Percentiles rank a stretch among this genome's conserved stretches.
Evolutionary conservation across 257 asterid genomes (phyloP).

Genomic region (Capsicum rhomboideum): DNA sequence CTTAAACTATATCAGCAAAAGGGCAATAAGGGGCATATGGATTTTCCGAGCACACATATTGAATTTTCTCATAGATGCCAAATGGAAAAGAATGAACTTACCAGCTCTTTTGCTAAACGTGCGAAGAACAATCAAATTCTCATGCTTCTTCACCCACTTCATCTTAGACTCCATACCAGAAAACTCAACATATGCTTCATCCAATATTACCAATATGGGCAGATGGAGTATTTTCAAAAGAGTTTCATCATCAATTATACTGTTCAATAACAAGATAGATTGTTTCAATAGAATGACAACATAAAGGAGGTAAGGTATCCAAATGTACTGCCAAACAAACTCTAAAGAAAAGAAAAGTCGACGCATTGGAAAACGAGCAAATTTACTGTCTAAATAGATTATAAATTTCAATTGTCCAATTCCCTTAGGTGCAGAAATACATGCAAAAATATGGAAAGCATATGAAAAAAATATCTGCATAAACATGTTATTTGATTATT

Average conservation of each 20-base stretch:
- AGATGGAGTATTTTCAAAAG: conserved; percentile 61
- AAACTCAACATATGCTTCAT: conserved; percentile 95
- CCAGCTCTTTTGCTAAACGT: conserved; percentile 99
- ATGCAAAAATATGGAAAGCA: neutral
- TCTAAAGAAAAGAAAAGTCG: neutral
- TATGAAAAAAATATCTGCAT: neutral
- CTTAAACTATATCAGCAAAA: neutral
- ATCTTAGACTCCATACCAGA: conserved; percentile 81
- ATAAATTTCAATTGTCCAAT: neutral
- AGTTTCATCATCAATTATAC: conserved; percentile 70
- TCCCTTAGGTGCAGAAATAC: neutral
- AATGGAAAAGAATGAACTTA: conserved; percentile 11
- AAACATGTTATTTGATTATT: neutral
- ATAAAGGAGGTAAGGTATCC: neutral
- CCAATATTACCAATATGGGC: conserved; percentile 86
- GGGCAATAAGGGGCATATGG: neutral
- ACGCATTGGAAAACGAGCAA: neutral
- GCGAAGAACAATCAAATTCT: conserved; percentile 90
- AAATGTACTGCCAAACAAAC: neutral
- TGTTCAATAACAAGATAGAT: conserved; percentile 22
- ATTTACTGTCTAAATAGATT: neutral
- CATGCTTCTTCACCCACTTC: conserved; percentile 95
- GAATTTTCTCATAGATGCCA: neutral
- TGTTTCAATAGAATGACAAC: neutral
- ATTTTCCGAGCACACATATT: neutral